phyloP scores from a whole-genome alignment of 192 early-diverging fungal genomes.

The Mortierella hygrophila region DNA sequence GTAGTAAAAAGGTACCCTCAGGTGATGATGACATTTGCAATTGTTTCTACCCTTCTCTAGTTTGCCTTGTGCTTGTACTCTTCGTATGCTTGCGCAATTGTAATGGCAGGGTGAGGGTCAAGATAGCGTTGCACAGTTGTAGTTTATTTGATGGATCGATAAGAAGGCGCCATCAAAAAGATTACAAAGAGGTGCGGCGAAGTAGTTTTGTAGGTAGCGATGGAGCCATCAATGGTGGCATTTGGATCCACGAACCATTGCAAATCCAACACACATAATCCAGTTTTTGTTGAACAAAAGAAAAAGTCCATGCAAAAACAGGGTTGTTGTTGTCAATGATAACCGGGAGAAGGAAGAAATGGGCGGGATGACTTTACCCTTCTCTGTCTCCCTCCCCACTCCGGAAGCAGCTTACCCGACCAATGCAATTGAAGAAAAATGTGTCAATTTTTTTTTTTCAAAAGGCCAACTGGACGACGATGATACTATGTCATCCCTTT shows the following conservation, averaged over 20 bases:
- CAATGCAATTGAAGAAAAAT: neutral
- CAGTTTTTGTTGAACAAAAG: too few species aligned
- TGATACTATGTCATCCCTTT: neutral
- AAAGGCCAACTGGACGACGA: neutral
- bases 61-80: neutral
- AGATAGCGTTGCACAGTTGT: neutral
- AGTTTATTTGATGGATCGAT: neutral
- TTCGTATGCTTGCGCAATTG: neutral
- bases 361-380: neutral
- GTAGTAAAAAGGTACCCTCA: neutral
- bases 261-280: too few species aligned
- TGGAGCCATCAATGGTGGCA: too few species aligned
- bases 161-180: neutral
- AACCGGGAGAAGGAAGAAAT: neutral
- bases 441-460: too few species aligned
- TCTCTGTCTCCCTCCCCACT: neutral
- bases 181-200: neutral
- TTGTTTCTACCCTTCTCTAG: neutral
- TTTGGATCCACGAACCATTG: too few species aligned
- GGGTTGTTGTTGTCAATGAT: too few species aligned
- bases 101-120: neutral
- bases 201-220: too few species aligned
- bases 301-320: too few species aligned
- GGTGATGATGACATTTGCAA: too few species aligned
- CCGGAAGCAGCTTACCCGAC: conserved; percentile 7